Base-by-base conservation (phyloP, 2,329 filamentous ascomycete species). In the Seiridium unicorne region DNA sequence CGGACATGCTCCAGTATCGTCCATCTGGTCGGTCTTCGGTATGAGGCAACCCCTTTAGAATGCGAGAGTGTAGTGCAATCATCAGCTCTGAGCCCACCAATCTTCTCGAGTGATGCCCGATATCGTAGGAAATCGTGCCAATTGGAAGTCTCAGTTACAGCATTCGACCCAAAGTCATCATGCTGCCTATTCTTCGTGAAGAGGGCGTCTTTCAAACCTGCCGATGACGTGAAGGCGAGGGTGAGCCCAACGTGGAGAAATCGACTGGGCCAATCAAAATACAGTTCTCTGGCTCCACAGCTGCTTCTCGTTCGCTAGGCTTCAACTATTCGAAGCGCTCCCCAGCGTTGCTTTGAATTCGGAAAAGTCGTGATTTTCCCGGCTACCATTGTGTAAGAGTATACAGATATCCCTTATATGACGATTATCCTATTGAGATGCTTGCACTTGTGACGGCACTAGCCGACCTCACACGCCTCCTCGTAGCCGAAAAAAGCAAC, bases 21-120 rank as follows among this genome's bases (percentile, higher is more conserved):
- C 69, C 71, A 73, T 73, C 56, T 66, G 70, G 71, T 60, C 69
- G 70, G 65, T 73, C 71, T 69, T 67, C 67, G 44, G 70, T 73
- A 64, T 72, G 70, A 70, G 70, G 69, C 66, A 72, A 65, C 70
- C 70, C 71, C 70, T 69, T 70, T 57, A 66, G 67, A 64, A 67
- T 63, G 59, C 62, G 44, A 42, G 61, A 51, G 55, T 63, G 63
- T 61, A 64, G 62, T 65, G 68, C 59, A 65, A 62, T 70, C 71
- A 73, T 73, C 66, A 70, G 66, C 68, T 63, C 64, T 55, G 53
- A 55, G 49, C 49, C 49, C 35, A 8, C 8, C 3, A 18, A 49
- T 6, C 3, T 32, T 31, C 26, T 35, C 10, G 6, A 31, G 47
- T 13, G 4, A 49, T 32, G 4, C 8, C 3, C 9, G 35, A 26